These are phyloP conservation scores for Mycena metata DNA, from an alignment of 768 basidiomycete genomes.

Conservation along the genomic window DNA sequence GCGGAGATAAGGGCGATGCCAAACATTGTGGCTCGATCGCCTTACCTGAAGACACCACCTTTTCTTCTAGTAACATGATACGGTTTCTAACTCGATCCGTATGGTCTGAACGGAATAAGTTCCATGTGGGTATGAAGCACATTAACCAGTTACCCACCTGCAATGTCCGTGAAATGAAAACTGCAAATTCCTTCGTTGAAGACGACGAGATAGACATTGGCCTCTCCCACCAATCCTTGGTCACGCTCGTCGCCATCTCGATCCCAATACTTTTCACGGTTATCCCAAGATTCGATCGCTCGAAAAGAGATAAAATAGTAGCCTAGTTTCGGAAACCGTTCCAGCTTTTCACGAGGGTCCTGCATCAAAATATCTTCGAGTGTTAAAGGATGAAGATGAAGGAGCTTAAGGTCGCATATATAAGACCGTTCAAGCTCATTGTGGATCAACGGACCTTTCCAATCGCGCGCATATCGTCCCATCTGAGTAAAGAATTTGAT, in stretches of 20 bases:
- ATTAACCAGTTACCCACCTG: constrained; percentile 59
- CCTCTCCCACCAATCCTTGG: constrained; percentile 72
- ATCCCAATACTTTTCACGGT: constrained; percentile 42
- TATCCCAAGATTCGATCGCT: constrained; percentile 74
- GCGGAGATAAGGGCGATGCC: background rate
- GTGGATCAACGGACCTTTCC: constrained; percentile 71
- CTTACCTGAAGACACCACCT: constrained; percentile 78
- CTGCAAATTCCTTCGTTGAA: constrained; percentile 90
- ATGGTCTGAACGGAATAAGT: constrained; percentile 70
- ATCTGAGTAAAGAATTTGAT: constrained; percentile 42
- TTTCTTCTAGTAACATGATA: constrained; percentile 74
- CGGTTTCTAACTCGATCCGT: constrained; percentile 80
- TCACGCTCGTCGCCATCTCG: constrained; percentile 39
- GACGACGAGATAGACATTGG: constrained; percentile 91
- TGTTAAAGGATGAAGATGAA: constrained; percentile 92
- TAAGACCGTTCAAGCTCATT: constrained; percentile 2
- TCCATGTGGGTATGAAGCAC: background rate
- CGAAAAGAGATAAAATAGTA: constrained; percentile 94
- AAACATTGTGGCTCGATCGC: constrained; percentile 33
- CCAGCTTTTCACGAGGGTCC: constrained; percentile 93
- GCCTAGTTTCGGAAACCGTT: constrained; percentile 87
- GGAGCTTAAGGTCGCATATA: constrained; percentile 60
- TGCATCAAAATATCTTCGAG: constrained; percentile 94
- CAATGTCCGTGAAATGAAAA: constrained; percentile 92
- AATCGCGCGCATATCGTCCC: constrained; percentile 88